These are phyloP conservation scores for Mycena kentingensis DNA, from an alignment of 768 basidiomycete species.

Conservation along the genomic window DNA sequence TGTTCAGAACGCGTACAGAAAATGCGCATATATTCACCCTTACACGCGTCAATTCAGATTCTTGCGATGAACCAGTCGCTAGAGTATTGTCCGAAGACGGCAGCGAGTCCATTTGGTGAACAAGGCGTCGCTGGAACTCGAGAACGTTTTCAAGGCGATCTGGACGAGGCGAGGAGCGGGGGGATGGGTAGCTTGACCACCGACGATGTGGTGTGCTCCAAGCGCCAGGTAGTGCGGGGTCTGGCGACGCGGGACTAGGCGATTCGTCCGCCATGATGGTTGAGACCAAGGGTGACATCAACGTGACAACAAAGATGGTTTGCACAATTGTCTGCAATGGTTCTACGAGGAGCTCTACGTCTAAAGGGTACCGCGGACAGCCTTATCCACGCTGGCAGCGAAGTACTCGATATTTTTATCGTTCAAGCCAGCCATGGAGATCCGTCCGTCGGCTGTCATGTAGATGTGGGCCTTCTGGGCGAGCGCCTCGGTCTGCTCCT, in stretches of 20 bases:
- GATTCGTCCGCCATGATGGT: too few relatives aligned
- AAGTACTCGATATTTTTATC: constrained; percentile 84
- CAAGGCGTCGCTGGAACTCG: constrained; percentile 30
- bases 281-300: too few relatives aligned
- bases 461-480: constrained; percentile 90
- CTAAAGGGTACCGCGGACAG: constrained; percentile 77
- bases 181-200: constrained; percentile 25
- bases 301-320: too few relatives aligned
- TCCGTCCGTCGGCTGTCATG: constrained; percentile 92
- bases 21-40: constrained; percentile 8
- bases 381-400: constrained; percentile 81
- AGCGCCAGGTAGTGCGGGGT: constrained; percentile 43
- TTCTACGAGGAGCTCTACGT: constrained; percentile 12
- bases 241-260: constrained; percentile 31
- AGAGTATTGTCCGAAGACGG: constrained; percentile 13
- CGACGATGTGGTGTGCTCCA: constrained; percentile 40
- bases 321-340: too few relatives aligned
- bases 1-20: constrained; percentile 4
- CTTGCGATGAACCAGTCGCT: constrained; percentile 18
- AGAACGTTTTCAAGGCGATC: constrained; percentile 32
- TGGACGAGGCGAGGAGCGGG: constrained; percentile 12
- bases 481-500: constrained; percentile 76
- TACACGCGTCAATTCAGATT: constrained; percentile 28
- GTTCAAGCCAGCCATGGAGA: constrained; percentile 94
- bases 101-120: constrained; percentile 15